These are phyloP conservation scores for Endoconidiophora laricicola DNA, from an alignment of 2,329 filamentous ascomycete genomes.

Conservation along the genomic window DNA sequence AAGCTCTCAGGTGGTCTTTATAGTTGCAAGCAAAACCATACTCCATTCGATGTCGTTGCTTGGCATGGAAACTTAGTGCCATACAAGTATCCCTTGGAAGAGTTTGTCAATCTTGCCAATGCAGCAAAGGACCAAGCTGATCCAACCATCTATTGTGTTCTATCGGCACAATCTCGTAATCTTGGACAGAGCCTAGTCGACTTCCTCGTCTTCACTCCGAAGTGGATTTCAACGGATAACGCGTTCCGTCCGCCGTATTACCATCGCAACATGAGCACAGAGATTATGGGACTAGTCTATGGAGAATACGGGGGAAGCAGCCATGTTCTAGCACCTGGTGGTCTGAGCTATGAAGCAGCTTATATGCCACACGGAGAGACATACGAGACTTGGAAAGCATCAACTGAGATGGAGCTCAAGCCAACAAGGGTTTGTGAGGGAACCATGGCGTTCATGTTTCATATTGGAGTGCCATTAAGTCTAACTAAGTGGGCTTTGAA, in stretches of 20 bases:
- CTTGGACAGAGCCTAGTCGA: constrained; percentile 41
- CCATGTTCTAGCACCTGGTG: constrained; percentile 18
- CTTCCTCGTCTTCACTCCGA: constrained; percentile 50
- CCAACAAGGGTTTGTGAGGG: constrained; percentile 28
- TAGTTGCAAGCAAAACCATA: constrained; percentile 42
- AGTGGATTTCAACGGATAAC: constrained; percentile 44
- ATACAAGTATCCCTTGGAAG: constrained; percentile 39
- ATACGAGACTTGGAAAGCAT: constrained; percentile 19
- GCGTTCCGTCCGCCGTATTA: constrained; percentile 52
- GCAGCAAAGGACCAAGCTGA: constrained; percentile 49
- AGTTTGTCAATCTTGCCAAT: constrained; percentile 40
- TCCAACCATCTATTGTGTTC: constrained; percentile 47
- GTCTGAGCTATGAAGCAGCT: constrained; percentile 20
- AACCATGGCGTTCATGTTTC: constrained; percentile 34
- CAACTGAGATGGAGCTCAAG: constrained; percentile 25
- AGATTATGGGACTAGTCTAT: constrained; percentile 37
- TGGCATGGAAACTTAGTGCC: constrained; percentile 56
- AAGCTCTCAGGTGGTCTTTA: constrained; percentile 48
- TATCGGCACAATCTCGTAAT: constrained; percentile 39
- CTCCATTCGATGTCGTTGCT: constrained; percentile 54
- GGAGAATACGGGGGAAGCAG: constrained; percentile 20
- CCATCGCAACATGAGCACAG: constrained; percentile 41
- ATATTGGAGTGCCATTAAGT: constrained; percentile 16
- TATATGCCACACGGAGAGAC: constrained; percentile 24
- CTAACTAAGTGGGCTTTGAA: constrained; percentile 17